These are phyloP conservation scores for Termitomyces sp. DNA, from an alignment of 768 basidiomycete species.

Conservation along the genomic window DNA sequence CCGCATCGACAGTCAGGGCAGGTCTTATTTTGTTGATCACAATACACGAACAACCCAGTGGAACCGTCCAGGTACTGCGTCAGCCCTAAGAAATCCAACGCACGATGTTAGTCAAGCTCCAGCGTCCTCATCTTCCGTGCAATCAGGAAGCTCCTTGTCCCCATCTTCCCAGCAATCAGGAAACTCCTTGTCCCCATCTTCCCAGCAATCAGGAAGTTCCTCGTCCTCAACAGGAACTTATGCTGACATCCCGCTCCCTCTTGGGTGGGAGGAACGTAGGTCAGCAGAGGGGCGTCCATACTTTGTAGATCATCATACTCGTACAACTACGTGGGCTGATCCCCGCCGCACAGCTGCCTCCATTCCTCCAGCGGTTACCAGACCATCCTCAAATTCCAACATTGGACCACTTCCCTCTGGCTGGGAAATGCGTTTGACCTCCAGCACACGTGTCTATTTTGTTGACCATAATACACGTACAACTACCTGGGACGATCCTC, in stretches of 20 bases:
- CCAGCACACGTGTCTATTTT: conserved; percentile 81
- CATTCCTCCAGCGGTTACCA: conserved; percentile 38
- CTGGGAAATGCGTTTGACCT: conserved; percentile 93
- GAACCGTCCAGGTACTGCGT: conserved; percentile 43
- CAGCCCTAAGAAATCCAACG: conserved; percentile 20
- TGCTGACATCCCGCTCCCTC: conserved; percentile 67
- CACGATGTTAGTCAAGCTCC: conserved; percentile 13
- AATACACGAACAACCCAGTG: conserved; percentile 77
- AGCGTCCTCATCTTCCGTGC: conserved; percentile 11
- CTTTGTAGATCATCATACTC: conserved; percentile 67
- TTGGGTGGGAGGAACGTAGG: conserved; percentile 89
- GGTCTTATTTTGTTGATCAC: conserved; percentile 87
- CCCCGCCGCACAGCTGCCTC: conserved; percentile 59
- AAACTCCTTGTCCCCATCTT: conserved; percentile 13
- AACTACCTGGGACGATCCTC: conserved; percentile 91
- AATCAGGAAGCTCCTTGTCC: conserved; percentile 13
- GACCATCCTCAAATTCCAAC: conserved; percentile 47
- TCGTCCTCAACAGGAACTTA: conserved; percentile 32
- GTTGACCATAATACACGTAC: conserved; percentile 90
- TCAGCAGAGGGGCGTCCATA: conserved; percentile 80
- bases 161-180: conserved; percentile 15
- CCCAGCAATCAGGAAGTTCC: conserved; percentile 9
- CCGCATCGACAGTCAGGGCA: conserved; percentile 62
- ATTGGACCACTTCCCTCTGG: conserved; percentile 84
- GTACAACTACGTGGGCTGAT: conserved; percentile 91